These are phyloP conservation scores for Asterella californica DNA, from an alignment of 225 moss, liverwort and hornwort genomes.

Conservation along the genomic window DNA sequence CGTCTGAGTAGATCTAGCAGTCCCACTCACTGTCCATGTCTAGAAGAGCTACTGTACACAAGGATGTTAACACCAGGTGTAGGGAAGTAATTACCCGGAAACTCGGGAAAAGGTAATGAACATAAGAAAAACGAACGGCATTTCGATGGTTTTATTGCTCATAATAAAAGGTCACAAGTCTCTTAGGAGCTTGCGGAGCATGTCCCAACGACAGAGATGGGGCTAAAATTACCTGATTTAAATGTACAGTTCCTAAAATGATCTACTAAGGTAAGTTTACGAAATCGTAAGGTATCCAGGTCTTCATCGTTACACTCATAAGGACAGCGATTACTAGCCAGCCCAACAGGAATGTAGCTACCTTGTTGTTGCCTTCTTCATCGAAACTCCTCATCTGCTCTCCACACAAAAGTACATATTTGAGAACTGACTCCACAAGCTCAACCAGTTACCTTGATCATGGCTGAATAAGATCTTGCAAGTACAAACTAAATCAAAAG, in stretches of 20 bases:
- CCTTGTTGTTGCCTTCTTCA: conserved; percentile 21
- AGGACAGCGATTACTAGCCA: conserved; percentile 4
- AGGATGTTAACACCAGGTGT: background rate
- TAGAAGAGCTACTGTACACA: background rate
- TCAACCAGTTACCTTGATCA: background rate
- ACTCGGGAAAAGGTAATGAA: background rate
- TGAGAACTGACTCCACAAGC: background rate
- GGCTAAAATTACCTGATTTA: background rate
- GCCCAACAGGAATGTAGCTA: conserved; percentile 12
- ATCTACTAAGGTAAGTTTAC: background rate
- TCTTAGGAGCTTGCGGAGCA: background rate
- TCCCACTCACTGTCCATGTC: background rate
- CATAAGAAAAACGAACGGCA: background rate
- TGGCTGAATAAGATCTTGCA: background rate
- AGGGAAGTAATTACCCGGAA: too few species aligned
- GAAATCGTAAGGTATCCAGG: conserved; percentile 21
- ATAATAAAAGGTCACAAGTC: background rate
- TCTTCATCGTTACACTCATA: conserved; percentile 17
- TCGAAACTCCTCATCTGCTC: conserved; percentile 24
- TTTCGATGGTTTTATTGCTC: background rate
- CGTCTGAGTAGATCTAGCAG: too few species aligned
- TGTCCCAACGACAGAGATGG: background rate
- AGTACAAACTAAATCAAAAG: background rate
- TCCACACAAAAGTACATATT: background rate
- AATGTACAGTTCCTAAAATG: background rate